These are phyloP conservation scores for Rutstroemia sp. DNA, from an alignment of 2,329 filamentous ascomycete genomes.

Conservation along the genomic window DNA sequence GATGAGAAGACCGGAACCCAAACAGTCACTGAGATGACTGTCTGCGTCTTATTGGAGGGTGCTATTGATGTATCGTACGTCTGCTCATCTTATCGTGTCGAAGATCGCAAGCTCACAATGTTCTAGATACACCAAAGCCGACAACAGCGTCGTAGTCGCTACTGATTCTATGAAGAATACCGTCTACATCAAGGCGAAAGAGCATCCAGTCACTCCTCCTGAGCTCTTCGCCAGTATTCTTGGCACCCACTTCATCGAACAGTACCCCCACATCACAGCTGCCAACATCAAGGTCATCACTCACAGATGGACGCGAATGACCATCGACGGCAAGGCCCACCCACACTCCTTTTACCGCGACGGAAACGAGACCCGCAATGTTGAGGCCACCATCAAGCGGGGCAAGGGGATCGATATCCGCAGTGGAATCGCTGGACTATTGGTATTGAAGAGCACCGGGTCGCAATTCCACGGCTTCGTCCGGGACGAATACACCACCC, in stretches of 20 bases:
- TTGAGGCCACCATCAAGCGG: slow-evolving; percentile 64
- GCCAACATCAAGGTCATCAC: slow-evolving; percentile 77
- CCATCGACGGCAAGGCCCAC: slow-evolving; percentile 79
- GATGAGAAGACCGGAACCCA: slow-evolving; percentile 71
- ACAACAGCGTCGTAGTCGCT: slow-evolving; percentile 92
- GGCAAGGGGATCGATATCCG: slow-evolving; percentile 65
- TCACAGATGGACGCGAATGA: slow-evolving; percentile 88
- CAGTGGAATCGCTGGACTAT: slow-evolving; percentile 71
- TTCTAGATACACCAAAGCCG: slow-evolving; percentile 76
- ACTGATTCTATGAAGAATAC: slow-evolving; percentile 99
- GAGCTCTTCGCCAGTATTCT: slow-evolving; percentile 85
- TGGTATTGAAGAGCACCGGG: slow-evolving; percentile 93
- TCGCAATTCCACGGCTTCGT: slow-evolving; percentile 95
- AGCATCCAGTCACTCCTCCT: slow-evolving; percentile 83
- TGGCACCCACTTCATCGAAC: slow-evolving; percentile 80
- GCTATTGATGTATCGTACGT: slow-evolving; percentile 76
- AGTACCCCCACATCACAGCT: slow-evolving; percentile 78
- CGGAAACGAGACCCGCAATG: slow-evolving; percentile 77
- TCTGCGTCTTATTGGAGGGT: slow-evolving; percentile 86
- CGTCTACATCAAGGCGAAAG: slow-evolving; percentile 89
- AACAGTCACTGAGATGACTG: slow-evolving; percentile 88
- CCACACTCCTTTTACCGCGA: slow-evolving; percentile 93
- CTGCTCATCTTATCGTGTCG: background rate
- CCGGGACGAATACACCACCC: slow-evolving; percentile 85
- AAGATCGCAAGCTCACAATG: background rate